Percentiles rank a stretch among this genome's conserved stretches.
phyloP scores from a whole-genome alignment of 371 early-diverging fungal species.

The Zopfochytrium polystomum region DNA sequence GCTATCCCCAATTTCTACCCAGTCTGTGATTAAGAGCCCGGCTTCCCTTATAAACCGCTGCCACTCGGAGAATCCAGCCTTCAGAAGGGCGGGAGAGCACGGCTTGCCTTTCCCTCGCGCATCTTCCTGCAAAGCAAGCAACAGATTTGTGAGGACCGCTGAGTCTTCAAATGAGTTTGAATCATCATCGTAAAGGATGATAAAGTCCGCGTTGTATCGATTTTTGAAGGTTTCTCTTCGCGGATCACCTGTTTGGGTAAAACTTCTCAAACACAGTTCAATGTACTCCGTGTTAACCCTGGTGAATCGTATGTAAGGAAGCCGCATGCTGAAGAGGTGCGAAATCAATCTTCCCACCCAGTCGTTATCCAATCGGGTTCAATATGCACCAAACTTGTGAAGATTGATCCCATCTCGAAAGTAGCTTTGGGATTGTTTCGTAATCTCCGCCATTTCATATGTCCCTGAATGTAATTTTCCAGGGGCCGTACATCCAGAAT shows the following conservation, averaged over 20 bases:
- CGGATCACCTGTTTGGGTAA: constrained; percentile 18
- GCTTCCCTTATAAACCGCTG: constrained; percentile 9
- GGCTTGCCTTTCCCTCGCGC: constrained; percentile 54
- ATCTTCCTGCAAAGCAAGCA: constrained; percentile 57
- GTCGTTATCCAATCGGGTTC: constrained; percentile 61
- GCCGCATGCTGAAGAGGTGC: background rate
- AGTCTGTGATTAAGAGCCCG: constrained; percentile 19
- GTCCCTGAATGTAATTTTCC: constrained; percentile 65
- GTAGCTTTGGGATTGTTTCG: background rate
- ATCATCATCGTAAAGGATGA: constrained; percentile 71
- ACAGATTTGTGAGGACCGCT: constrained; percentile 38
- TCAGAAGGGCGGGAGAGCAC: constrained; percentile 61
- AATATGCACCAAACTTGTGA: constrained; percentile 61
- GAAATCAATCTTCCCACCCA: constrained; percentile 12
- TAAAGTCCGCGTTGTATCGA: constrained; percentile 67
- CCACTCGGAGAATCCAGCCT: constrained; percentile 80
- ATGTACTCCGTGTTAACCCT: constrained; percentile 29
- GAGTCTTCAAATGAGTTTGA: constrained; percentile 25
- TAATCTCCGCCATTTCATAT: constrained; percentile 57
- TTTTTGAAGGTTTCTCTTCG: constrained; percentile 52
- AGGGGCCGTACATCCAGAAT: constrained; percentile 80
- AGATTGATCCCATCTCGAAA: constrained; percentile 4
- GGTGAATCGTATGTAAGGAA: background rate
- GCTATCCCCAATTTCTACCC: constrained; percentile 47
- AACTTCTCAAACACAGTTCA: constrained; percentile 28